Evolutionary conservation across 768 basidiomycete species (phyloP), one percentile per base, ranked within the genome.

Genomic region (Rhizopogon roseolus): DNA sequence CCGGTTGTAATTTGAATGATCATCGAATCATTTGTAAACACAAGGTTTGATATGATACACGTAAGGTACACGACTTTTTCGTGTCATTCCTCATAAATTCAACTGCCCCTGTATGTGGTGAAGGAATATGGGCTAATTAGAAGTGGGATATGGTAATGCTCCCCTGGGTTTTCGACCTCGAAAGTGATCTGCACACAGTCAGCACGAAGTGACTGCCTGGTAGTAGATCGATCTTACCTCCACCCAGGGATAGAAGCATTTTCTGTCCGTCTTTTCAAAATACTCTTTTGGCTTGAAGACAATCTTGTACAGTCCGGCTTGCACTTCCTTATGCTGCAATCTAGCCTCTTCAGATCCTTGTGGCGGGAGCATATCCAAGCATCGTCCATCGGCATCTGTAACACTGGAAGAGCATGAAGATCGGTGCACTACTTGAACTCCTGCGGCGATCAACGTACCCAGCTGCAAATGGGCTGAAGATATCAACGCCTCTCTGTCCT

Each of bases 41-140:
- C 17, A 50, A 50, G 42, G 50, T 13, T n/a, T 28, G 28, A n/a
- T 44, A 44, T 16, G 13, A 48, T 50, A 22, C 42, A 17, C 42
- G 14, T 25, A 13, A 17, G 50, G 49, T 28, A 7, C 9, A 13
- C 5, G 16, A 28, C 28, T 11, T 45, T 6, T 27, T n/a, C 41
- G 1, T 17, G 49, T 17, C 42, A 49, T 48, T 25, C 16, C 29
- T n/a, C n/a, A 22, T 48, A 16, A 28, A 32, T 63, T 67, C 62
- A 92, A 69, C 90, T 95, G n/a, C 94, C 94, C 57, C 92, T 77
- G 66, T 96, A 97, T 6, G 94, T 95, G 13, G 93, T 94, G 67
- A 84, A 97, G 4, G 88, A 89, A 69, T 86, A 93, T 5, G 93
- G 93, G 66, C 90, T 95, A 63, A 96, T 86, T 13, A 97, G 70